Conservation (phyloP, 495 filamentous ascomycete species). For the Durotheca rogersii region DNA sequence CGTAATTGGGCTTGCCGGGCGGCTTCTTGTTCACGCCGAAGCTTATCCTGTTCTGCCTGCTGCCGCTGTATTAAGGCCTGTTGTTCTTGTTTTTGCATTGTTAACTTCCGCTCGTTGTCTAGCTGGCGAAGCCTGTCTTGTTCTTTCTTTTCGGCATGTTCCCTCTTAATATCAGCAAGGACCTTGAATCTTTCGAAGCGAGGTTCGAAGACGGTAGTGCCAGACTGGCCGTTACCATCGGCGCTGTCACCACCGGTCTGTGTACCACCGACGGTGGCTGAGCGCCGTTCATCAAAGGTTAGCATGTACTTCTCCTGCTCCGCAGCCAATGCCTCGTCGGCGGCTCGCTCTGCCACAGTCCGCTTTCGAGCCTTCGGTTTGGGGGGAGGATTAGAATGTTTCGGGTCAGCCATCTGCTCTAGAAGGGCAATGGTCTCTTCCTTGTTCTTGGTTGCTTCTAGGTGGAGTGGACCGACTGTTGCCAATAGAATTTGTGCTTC, state of each 20-base stretch:
- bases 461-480: conserved; percentile 70
- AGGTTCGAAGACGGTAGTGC: conserved; percentile 71
- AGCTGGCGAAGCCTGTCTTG: conserved; percentile 58
- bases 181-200: conserved; percentile 89
- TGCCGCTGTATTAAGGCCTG: conserved; percentile 35
- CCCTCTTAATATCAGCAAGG: conserved; percentile 77
- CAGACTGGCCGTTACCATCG: conserved; percentile 72
- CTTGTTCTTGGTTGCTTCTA: conserved; percentile 69
- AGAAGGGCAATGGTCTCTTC: conserved; percentile 69
- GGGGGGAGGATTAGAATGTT: conserved; percentile 72
- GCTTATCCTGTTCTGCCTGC: conserved; percentile 39
- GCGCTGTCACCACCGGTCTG: conserved; percentile 61
- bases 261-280: conserved; percentile 56
- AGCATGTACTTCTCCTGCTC: conserved; percentile 91
- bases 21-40: conserved; percentile 37
- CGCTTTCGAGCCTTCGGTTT: conserved; percentile 87
- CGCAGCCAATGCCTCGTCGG: conserved; percentile 86
- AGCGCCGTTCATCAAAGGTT: conserved; percentile 81
- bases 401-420: conserved; percentile 68
- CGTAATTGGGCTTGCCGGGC: conserved; percentile 38
- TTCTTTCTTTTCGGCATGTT: conserved; percentile 71
- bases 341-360: conserved; percentile 89
- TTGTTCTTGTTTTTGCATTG: conserved; percentile 49
- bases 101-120: conserved; percentile 66
- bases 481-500: conserved; percentile 70